Evolutionary conservation across 2,329 filamentous ascomycete genomes (phyloP).

Genomic region (Apiospora pterosperma): DNA sequence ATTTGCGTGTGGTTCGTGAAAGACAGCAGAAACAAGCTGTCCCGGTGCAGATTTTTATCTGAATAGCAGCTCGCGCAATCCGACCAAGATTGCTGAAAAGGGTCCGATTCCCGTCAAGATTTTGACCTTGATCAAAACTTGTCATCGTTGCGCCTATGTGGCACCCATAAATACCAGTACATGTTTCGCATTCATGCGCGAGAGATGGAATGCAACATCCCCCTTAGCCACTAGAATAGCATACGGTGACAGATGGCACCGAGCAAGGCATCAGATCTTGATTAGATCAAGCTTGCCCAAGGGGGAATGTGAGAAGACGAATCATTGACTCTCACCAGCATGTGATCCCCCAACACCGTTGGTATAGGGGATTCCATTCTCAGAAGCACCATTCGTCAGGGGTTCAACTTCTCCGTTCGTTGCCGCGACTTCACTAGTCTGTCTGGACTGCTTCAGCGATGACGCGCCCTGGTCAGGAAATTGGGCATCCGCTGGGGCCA

Average conservation of each 20-base stretch:
- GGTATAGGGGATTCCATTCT: conserved; percentile 1
- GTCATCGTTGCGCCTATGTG: background rate
- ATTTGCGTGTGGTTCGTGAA: background rate
- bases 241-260: background rate
- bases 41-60: background rate
- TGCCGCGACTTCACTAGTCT: background rate
- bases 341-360: conserved; percentile 3
- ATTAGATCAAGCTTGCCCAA: background rate
- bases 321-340: conserved; percentile 2
- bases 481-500: background rate
- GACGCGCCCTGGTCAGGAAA: background rate
- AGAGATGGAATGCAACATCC: background rate
- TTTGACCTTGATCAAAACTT: background rate
- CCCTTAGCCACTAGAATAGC: background rate
- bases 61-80: background rate
- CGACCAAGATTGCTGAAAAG: background rate
- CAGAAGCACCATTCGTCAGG: conserved; percentile 5
- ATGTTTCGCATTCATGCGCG: background rate
- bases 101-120: background rate
- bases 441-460: conserved; percentile 5
- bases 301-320: background rate
- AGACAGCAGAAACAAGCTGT: background rate
- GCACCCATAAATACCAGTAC: conserved; percentile 3
- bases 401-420: background rate
- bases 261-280: background rate